Percentiles rank a stretch among this genome's conserved stretches.
These are phyloP conservation scores for Pilobolus umbonatus DNA, from an alignment of 192 early-diverging fungal species.

Conservation along the genomic window DNA sequence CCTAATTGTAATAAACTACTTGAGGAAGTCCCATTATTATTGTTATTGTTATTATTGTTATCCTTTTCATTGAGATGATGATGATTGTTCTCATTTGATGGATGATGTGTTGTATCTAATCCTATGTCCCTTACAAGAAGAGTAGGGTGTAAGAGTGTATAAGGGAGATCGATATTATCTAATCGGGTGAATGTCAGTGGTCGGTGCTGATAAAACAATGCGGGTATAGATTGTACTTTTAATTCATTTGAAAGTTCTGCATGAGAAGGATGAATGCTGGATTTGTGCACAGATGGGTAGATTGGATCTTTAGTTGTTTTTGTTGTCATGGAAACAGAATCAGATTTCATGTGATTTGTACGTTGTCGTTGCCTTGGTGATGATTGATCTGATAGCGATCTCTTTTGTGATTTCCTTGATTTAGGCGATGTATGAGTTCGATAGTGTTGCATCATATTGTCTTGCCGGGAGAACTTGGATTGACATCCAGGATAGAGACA, in stretches of 20 bases:
- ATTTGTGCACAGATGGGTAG: background rate
- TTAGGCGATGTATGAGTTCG: constrained; percentile 68
- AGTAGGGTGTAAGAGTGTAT: constrained; percentile 17
- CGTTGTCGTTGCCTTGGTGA: constrained; percentile 24
- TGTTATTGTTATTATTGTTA: constrained; percentile 12
- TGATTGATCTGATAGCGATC: constrained; percentile 16
- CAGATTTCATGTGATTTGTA: constrained; percentile 31
- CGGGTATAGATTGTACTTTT: constrained; percentile 4
- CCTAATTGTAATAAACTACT: constrained; percentile 20
- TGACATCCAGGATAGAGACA: constrained; percentile 65
- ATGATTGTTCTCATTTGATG: background rate
- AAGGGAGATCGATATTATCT: background rate
- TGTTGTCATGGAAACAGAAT: constrained; percentile 15
- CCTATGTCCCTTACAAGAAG: background rate
- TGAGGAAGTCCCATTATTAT: constrained; percentile 13
- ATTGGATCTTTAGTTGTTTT: constrained; percentile 28
- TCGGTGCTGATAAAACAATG: constrained; percentile 24
- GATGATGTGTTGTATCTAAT: background rate
- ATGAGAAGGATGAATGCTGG: constrained; percentile 4
- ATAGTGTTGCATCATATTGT: constrained; percentile 86
- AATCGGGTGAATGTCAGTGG: constrained; percentile 12
- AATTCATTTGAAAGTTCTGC: constrained; percentile 3
- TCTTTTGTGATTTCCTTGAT: constrained; percentile 42
- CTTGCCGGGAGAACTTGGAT: constrained; percentile 70
- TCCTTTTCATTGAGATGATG: background rate